Base-by-base conservation (phyloP, 176 grass and related monocot species). In the Oryza brachyantha region DNA sequence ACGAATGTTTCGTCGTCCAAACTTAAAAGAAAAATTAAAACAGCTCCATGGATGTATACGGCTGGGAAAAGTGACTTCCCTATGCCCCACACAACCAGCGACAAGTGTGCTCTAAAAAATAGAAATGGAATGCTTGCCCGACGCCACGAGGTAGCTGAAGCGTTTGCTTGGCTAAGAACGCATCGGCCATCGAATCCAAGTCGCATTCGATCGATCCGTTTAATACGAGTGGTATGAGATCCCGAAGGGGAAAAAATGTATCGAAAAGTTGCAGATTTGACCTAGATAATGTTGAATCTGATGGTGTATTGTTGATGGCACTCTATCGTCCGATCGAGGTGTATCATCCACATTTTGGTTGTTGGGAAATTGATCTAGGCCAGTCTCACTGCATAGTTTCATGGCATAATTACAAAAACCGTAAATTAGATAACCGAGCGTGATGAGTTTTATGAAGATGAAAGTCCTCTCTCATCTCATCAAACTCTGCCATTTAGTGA, bases 1-100 rank as follows among this genome's bases (percentile, higher is more conserved):
- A 66, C 64, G 74, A 8, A 57, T 24, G 6, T 57, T 57, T 24
- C 52, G 52, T 57, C n/a, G 19, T 22, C 8, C 46, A 52, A 52
- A 46, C 43, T 46, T 46, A 46, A 43, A 43, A 14, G 12, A 3
- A 13, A 32, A 4, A 32, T 32, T n/a, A 14, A 6, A 57, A 69
- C 5, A 59, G 26, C 75, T 34, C n/a, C 10, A 65, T 77, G 75
- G 39, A 65, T 77, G 75, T 39, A 46, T 77, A 38, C 75, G 24
- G 19, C 60, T 6, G 11, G 9, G 29, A 34, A 48, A 72, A 2
- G 43, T 52, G 16, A 32, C 59, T 0, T 4, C 22, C 31, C 54
- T 8, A 7, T 52, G 10, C 43, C 12, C 42, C 69, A 50, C 69
- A 2, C 4, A 31, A 11, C 25, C 69, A 72, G 14, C 14, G 42